These are phyloP conservation scores for Podila horticola DNA, from an alignment of 192 early-diverging fungal genomes.

Conservation along the genomic window DNA sequence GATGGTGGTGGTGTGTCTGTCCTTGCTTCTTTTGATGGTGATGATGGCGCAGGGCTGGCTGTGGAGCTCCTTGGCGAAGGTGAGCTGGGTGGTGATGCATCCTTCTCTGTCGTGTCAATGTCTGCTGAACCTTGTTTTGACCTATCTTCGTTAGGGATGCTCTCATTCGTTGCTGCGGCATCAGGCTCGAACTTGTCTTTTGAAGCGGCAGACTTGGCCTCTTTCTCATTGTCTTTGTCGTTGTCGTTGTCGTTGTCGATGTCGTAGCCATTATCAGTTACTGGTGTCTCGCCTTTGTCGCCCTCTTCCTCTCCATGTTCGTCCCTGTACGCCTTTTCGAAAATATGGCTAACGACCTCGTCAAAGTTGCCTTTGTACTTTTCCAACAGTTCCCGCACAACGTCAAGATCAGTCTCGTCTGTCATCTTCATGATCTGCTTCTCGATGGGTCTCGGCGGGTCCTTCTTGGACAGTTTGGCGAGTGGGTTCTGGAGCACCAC, in stretches of 20 bases:
- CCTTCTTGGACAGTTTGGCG: slow-evolving; percentile 29
- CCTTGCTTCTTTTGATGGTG: neutral
- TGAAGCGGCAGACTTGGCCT: too few relatives aligned
- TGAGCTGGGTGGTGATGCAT: too few relatives aligned
- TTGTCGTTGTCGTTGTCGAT: neutral
- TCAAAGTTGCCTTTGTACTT: slow-evolving; percentile 56
- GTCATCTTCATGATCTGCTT: slow-evolving; percentile 67
- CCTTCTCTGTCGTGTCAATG: too few relatives aligned
- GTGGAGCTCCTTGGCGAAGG: too few relatives aligned
- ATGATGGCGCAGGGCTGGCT: neutral
- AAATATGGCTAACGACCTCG: slow-evolving; percentile 66
- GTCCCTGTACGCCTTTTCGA: slow-evolving; percentile 15
- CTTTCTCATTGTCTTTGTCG: neutral
- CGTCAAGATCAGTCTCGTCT: slow-evolving; percentile 54
- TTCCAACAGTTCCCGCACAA: slow-evolving; percentile 61
- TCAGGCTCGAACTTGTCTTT: too few relatives aligned
- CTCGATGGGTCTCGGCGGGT: slow-evolving; percentile 55
- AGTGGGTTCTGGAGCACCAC: slow-evolving; percentile 12
- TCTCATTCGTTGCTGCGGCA: too few relatives aligned
- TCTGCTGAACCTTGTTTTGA: too few relatives aligned
- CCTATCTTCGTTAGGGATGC: too few relatives aligned
- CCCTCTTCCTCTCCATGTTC: neutral
- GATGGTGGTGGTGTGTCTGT: neutral
- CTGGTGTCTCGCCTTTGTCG: neutral
- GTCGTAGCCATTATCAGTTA: neutral